Percentiles rank a stretch among this genome's conserved stretches.
phyloP scores from a whole-genome alignment of 2,329 filamentous ascomycete genomes.

The Thelonectria blattea region DNA sequence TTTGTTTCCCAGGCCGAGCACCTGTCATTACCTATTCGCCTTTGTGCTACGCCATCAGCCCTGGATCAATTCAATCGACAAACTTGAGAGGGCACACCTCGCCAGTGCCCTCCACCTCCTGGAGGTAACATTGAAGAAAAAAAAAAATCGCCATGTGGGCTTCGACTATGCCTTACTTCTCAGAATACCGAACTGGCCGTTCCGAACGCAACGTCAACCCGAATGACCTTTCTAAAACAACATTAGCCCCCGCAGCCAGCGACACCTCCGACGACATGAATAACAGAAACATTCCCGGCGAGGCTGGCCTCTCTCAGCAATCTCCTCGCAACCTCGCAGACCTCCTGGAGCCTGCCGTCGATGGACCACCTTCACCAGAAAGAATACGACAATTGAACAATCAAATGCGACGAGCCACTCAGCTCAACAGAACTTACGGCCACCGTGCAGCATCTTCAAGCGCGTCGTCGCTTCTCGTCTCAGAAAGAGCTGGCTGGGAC shows the following conservation, averaged over 20 bases:
- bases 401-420: conserved; percentile 62
- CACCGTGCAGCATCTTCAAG: conserved; percentile 57
- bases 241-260: conserved; percentile 15
- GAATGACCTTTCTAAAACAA: conserved; percentile 21
- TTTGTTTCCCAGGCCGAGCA: not conserved
- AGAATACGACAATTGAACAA: conserved; percentile 63
- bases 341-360: conserved; percentile 62
- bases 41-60: conserved; percentile 22
- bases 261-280: conserved; percentile 16
- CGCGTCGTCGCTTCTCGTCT: conserved; percentile 56
- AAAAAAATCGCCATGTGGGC: conserved; percentile 34
- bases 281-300: conserved; percentile 17
- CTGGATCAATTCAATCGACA: conserved; percentile 29
- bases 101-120: conserved; percentile 38
- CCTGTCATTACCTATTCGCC: not conserved
- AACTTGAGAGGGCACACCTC: conserved; percentile 40
- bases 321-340: conserved; percentile 44
- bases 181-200: conserved; percentile 35
- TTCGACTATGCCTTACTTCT: conserved; percentile 35
- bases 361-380: conserved; percentile 66
- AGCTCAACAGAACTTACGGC: conserved; percentile 41
- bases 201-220: conserved; percentile 28
- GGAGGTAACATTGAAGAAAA: conserved; percentile 24
- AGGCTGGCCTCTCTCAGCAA: conserved; percentile 26
- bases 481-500: conserved; percentile 58